Base-by-base conservation (phyloP, 2,329 filamentous ascomycete species). In the Talaromyces albobiverticillius region DNA sequence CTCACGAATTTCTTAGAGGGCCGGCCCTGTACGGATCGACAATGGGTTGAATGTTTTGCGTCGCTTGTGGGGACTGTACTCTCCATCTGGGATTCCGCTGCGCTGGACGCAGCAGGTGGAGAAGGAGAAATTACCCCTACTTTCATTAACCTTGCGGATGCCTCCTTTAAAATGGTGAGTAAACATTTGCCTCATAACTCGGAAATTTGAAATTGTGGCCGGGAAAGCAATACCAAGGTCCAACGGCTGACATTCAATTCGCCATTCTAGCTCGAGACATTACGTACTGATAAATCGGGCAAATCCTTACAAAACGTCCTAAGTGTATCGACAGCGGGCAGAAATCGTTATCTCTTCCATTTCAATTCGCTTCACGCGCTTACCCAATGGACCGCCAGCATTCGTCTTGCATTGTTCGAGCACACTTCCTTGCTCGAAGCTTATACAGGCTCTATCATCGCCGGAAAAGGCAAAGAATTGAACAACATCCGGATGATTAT, bases 91-190 rank as follows among this genome's bases (percentile, higher is more conserved):
- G 93, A 99, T 73, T 92, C 93, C 22, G 86, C 89, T 60, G 91
- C 94, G 69, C 80, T 97, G 55, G 94, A 99, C 74, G 85, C 85
- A 36, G 92, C 90, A 11, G 90, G 89, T 32, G 87, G 90, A 62
- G 85, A 94, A 64, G 88, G 86, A 60, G 89, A 95, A 67, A 89
- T 95, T 46, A 77, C 93, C 40, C 90, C 91, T 29, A 94, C 89
- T 48, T 99, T 96, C 69, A 92, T 99, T 71, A 99, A 99, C 67
- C 76, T 99, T 56, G 95, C 94, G 6, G 94, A 99, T 79, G 94
- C 94, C 18, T 96, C 94, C 0, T 91, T 99, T 63, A 96, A 95
- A 73, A 96, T 97, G 91, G 94, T 96, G 80, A 62, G 73, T 60
- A 45, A 46, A 9, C 22, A n/a, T 13, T 9, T n/a, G 16, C 34